Evolutionary conservation across 768 basidiomycete species (phyloP).

Genomic region (Mycena belliarum): DNA sequence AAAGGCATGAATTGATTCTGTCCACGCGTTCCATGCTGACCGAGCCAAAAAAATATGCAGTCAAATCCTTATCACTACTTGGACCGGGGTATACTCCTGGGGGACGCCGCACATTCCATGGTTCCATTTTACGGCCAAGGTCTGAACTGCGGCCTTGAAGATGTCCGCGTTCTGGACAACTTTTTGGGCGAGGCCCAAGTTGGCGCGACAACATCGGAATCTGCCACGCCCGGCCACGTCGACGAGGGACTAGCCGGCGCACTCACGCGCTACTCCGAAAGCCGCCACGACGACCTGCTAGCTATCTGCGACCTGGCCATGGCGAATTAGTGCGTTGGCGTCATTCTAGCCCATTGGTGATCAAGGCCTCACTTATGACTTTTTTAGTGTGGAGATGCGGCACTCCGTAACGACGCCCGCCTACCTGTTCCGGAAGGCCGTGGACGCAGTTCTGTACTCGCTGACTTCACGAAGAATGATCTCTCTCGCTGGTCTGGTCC

Average conservation of each 20-base stretch:
- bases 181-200: constrained; percentile 75
- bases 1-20: constrained; percentile 62
- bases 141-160: constrained; percentile 95
- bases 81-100: constrained; percentile 84
- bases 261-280: constrained; percentile 76
- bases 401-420: constrained; percentile 82
- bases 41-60: constrained; percentile 40
- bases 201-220: constrained; percentile 41
- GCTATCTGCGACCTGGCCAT: constrained; percentile 93
- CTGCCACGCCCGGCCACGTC: constrained; percentile 34
- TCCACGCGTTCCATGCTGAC: constrained; percentile 24
- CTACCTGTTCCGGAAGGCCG: constrained; percentile 75
- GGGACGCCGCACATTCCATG: constrained; percentile 97
- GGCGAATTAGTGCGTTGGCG: constrained; percentile 88
- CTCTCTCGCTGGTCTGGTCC: constrained; percentile 47
- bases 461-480: constrained; percentile 53
- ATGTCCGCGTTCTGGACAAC: constrained; percentile 85
- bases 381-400: constrained; percentile 86
- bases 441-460: constrained; percentile 75
- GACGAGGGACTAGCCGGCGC: constrained; percentile 66
- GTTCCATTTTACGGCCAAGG: constrained; percentile 99
- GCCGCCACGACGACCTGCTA: constrained; percentile 82
- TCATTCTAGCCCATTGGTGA: constrained; percentile 27
- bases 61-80: constrained; percentile 87
- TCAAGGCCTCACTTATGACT: constrained; percentile 24